Conservation (phyloP, 257 asterid genomes). For the Lycium barbarum region DNA sequence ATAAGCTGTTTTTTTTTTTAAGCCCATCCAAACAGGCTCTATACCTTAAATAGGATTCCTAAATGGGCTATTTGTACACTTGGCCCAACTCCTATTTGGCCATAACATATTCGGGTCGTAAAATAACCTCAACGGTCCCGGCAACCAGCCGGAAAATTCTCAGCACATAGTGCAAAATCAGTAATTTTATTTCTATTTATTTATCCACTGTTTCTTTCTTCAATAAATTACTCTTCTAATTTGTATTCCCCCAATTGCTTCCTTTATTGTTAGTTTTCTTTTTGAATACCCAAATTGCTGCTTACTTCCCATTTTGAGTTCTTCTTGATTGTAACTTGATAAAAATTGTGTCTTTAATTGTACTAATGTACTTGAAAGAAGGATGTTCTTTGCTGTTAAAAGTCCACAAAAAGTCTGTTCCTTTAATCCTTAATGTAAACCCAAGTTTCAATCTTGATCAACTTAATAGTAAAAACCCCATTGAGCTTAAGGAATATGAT, state of each 20-base stretch:
- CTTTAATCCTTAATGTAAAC: slow-evolving; percentile 64
- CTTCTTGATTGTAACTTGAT: neutral
- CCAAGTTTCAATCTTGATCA: slow-evolving; percentile 39
- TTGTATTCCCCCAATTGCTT: neutral
- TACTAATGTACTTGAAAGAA: slow-evolving; percentile 65
- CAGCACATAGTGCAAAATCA: neutral
- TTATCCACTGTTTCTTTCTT: neutral
- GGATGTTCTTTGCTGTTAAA: slow-evolving; percentile 70
- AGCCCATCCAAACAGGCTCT: too few species aligned
- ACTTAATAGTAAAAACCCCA: slow-evolving; percentile 38
- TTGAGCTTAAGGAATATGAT: slow-evolving; percentile 57
- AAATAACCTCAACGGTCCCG: neutral
- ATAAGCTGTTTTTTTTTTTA: too few species aligned
- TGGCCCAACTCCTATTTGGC: too few species aligned
- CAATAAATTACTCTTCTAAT: neutral
- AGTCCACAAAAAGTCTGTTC: slow-evolving; percentile 66
- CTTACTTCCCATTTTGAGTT: neutral
- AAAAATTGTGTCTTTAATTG: neutral
- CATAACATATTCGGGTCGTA: neutral
- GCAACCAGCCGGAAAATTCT: neutral
- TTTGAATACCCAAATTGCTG: neutral
- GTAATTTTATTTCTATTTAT: neutral
- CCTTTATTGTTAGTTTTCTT: neutral
- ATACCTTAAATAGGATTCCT: too few species aligned
- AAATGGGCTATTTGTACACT: too few species aligned